Base-by-base conservation (phyloP, 306 rosid species). In the Pueraria montana region DNA sequence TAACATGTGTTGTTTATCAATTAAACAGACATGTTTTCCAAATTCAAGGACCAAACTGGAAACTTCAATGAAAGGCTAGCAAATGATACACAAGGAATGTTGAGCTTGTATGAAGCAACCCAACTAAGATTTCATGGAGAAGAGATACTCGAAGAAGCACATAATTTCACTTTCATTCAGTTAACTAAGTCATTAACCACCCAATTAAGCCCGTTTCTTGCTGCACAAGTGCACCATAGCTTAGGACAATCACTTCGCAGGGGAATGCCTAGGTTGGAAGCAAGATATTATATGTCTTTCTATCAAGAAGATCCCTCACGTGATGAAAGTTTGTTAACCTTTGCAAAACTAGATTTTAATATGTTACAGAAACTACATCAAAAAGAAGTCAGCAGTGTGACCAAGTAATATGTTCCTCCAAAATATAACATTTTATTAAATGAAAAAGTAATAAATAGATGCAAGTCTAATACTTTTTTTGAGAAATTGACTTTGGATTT, bases 321-420 rank as follows among this genome's bases (percentile, higher is more conserved):
- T 7, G 62, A 78, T 34, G 27, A 76, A 42, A 46, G 11, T 58
- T 74, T 91, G 20, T 66, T 90, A 7, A 77, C 70, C 1, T 76
- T 91, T 43, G 90, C 90, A 3, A 91, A 82, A 63, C 6, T 88
- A 12, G 92, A 91, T 71, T 91, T 89, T 80, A 92, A 87, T 58
- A 11, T 76, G 8, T 48, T 92, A 0, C 92, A 92, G 6, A 75
- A 74, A 26, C n/a, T 82, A 1, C 91, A 90, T 65, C 85, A 74
- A 17, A 38, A 86, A 46, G 94, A 92, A 77, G 40, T 88, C 13
- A 56, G 61, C 0, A 43, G 59, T 4, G 17, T 85, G 23, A 34
- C 73, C 4, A 89, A 78, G 89, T 87, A 53, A 75, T 70, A 20
- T 66, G 16, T 49, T 5, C 14, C 11, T 5, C 21, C 14, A 45